Evolutionary conservation across 257 asterid genomes (phyloP).

Genomic region (Mentha longifolia): DNA sequence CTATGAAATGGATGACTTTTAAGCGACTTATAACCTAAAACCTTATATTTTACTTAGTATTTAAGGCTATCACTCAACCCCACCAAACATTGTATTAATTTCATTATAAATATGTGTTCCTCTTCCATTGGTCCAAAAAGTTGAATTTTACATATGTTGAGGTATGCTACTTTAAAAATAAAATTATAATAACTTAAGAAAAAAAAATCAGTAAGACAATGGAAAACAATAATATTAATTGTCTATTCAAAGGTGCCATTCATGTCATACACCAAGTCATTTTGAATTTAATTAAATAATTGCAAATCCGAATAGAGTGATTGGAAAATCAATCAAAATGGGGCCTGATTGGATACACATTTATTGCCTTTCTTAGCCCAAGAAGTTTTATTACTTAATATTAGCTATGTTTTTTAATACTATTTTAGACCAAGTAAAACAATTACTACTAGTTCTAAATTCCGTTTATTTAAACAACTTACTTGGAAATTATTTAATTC

Average conservation of each 20-base stretch:
- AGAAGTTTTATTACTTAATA: constrained; percentile 31
- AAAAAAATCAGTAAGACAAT: constrained; percentile 36
- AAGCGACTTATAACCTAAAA: constrained; percentile 46
- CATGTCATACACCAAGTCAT: constrained; percentile 50
- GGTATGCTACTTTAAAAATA: background rate
- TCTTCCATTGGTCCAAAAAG: constrained; percentile 61
- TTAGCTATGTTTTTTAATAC: background rate
- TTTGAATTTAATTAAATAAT: constrained; percentile 22
- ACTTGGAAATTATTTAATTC: constrained; percentile 15
- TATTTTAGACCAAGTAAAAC: constrained; percentile 42
- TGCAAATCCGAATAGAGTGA: constrained; percentile 11
- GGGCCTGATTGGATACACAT: constrained; percentile 33
- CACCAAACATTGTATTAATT: constrained; percentile 56
- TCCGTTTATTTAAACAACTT: background rate
- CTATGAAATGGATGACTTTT: constrained; percentile 48
- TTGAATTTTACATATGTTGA: constrained; percentile 53
- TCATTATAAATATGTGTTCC: constrained; percentile 38
- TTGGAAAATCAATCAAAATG: constrained; percentile 38
- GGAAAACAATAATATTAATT: constrained; percentile 15
- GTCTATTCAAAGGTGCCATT: constrained; percentile 66
- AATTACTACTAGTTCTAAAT: constrained; percentile 20
- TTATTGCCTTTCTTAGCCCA: constrained; percentile 44
- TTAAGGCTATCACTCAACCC: constrained; percentile 54
- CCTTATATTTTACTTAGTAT: constrained; percentile 55
- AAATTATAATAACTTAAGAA: background rate